These are phyloP conservation scores for Citrullus amarus DNA, from an alignment of 306 rosid species.

Conservation along the genomic window DNA sequence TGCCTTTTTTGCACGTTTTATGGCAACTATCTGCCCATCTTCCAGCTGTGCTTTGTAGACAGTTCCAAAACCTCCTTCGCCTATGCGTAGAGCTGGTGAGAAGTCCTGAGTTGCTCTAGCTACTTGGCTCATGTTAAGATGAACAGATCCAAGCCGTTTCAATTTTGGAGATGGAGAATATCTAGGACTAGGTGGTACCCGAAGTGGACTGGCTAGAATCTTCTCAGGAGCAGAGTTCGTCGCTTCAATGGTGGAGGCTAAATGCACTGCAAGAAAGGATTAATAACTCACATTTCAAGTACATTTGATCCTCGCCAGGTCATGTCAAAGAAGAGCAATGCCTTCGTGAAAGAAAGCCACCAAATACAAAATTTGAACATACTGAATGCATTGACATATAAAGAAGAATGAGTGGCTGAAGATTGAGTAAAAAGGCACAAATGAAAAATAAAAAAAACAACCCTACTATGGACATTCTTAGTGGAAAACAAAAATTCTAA, in stretches of 20 bases:
- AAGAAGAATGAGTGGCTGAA: background rate
- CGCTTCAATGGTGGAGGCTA: slow-evolving; percentile 42
- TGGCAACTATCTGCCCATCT: slow-evolving; percentile 60
- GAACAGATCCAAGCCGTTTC: slow-evolving; percentile 57
- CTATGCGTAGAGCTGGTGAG: slow-evolving; percentile 58
- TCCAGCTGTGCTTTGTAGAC: slow-evolving; percentile 85
- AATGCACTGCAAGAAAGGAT: slow-evolving; percentile 44
- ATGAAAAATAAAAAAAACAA: background rate
- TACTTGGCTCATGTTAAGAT: slow-evolving; percentile 65
- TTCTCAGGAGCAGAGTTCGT: slow-evolving; percentile 34
- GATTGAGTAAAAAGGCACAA: background rate
- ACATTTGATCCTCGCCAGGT: background rate
- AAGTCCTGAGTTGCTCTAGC: slow-evolving; percentile 66
- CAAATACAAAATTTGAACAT: background rate
- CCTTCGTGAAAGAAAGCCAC: background rate
- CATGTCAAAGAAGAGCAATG: background rate
- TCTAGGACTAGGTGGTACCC: slow-evolving; percentile 86
- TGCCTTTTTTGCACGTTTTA: slow-evolving; percentile 88
- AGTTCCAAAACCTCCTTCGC: slow-evolving; percentile 95
- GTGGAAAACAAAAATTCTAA: background rate
- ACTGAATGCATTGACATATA: background rate
- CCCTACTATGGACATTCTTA: background rate
- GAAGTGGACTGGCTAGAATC: slow-evolving; percentile 57
- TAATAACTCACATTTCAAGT: background rate
- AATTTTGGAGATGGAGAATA: slow-evolving; percentile 64